Percentiles rank a stretch among this genome's conserved stretches.
These are phyloP conservation scores for Annulohypoxylon truncatum DNA, from an alignment of 2,329 filamentous ascomycete species.

Conservation along the genomic window DNA sequence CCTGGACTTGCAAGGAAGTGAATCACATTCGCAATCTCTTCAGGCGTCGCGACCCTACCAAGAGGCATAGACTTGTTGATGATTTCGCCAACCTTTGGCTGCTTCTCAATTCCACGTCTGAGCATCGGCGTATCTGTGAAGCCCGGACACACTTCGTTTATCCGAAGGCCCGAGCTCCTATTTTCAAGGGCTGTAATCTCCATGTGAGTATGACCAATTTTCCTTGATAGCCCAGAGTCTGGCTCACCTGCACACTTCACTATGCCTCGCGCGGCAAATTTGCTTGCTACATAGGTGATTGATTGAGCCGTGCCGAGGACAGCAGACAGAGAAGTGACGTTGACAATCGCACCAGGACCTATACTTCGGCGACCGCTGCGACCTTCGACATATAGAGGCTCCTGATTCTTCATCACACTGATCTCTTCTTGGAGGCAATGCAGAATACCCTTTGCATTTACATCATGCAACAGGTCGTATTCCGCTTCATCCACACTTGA, in stretches of 20 bases:
- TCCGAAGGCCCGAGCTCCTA: conserved; percentile 30
- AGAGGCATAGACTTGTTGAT: conserved; percentile 38
- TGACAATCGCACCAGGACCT: conserved; percentile 37
- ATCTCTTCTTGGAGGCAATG: conserved; percentile 42
- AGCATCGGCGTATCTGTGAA: conserved; percentile 39
- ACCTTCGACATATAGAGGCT: conserved; percentile 28
- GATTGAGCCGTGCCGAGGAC: conserved; percentile 22
- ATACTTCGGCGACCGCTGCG: conserved; percentile 33
- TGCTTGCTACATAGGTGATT: conserved; percentile 34
- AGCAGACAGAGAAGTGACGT: conserved; percentile 38
- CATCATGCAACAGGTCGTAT: conserved; percentile 36
- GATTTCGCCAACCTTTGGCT: conserved; percentile 20
- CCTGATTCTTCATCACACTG: conserved; percentile 35
- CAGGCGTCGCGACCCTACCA: conserved; percentile 44
- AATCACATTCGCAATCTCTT: conserved; percentile 45
- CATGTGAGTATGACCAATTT: too few relatives aligned
- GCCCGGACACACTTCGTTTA: conserved; percentile 40
- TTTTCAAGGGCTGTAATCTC: conserved; percentile 35
- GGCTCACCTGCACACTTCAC: conserved; percentile 36
- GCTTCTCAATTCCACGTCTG: conserved; percentile 19
- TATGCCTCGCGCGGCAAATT: conserved; percentile 36
- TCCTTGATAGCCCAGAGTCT: too few relatives aligned
- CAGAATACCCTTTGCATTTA: conserved; percentile 38
- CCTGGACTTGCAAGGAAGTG: conserved; percentile 17
- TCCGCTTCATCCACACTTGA: conserved; percentile 28